Percentiles rank a stretch among this genome's conserved stretches.
phyloP scores from a whole-genome alignment of 2,329 filamentous ascomycete species.

The Lachnellula arida region DNA sequence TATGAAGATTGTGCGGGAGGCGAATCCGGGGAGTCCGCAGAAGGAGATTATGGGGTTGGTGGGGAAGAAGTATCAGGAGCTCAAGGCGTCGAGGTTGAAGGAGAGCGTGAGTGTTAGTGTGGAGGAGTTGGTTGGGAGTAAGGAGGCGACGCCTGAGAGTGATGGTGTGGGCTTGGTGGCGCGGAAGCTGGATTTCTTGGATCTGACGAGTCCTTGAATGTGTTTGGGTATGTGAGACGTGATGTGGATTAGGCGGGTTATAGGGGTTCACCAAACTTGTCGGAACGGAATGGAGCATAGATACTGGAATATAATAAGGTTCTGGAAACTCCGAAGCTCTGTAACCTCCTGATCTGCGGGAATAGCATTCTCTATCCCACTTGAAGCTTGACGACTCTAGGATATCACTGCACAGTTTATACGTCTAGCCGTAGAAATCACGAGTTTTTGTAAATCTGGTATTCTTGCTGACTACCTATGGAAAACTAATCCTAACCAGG shows the following conservation, averaged over 20 bases:
- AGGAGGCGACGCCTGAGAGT: conserved; percentile 12
- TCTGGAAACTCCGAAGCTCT: no score
- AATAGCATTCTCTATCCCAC: no score
- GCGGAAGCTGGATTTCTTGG: conserved; percentile 31
- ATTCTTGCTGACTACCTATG: neutral
- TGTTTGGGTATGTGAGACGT: neutral
- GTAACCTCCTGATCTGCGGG: no score
- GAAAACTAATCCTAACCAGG: neutral
- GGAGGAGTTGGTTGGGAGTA: conserved; percentile 4
- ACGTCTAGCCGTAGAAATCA: no score
- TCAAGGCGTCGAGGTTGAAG: conserved; percentile 35
- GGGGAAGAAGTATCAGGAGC: conserved; percentile 56
- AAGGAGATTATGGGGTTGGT: conserved; percentile 67
- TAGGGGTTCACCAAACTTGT: no score
- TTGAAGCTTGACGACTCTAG: no score
- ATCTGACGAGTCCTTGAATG: conserved; percentile 27
- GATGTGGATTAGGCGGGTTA: no score
- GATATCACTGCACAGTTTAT: no score
- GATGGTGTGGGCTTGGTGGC: conserved; percentile 19
- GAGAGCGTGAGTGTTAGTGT: conserved; percentile 1
- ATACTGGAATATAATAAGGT: no score
- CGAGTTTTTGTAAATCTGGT: neutral
- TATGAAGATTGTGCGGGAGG: conserved; percentile 55
- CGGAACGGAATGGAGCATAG: no score
- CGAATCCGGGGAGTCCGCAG: conserved; percentile 50